Percentiles rank a stretch among this genome's conserved stretches.
phyloP scores from a whole-genome alignment of 2,329 filamentous ascomycete genomes.

The Parastagonospora nodorum region DNA sequence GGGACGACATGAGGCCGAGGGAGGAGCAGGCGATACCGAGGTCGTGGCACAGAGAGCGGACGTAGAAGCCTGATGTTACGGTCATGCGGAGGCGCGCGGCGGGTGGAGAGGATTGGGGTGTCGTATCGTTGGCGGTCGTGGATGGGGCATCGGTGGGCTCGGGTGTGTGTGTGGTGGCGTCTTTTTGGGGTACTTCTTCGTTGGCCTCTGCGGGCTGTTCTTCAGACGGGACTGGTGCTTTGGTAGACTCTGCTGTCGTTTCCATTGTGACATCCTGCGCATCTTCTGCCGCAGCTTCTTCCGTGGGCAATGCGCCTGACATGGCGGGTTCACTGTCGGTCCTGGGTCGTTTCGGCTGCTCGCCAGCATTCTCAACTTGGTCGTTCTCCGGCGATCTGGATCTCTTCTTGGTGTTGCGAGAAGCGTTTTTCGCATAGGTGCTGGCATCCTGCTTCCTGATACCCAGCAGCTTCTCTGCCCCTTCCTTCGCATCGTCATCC shows the following conservation, averaged over 20 bases:
- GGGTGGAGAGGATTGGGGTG: conserved; percentile 51
- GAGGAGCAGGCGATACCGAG: conserved; percentile 82
- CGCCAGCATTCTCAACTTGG: conserved; percentile 16
- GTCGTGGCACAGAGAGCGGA: conserved; percentile 91
- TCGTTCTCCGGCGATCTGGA: conserved; percentile 20
- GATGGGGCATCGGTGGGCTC: neutral
- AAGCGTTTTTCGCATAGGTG: conserved; percentile 11
- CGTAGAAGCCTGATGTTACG: conserved; percentile 95
- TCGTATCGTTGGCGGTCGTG: neutral
- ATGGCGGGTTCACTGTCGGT: conserved; percentile 38
- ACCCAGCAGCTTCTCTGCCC: conserved; percentile 70
- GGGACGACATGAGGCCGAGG: conserved; percentile 82
- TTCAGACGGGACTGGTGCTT: neutral
- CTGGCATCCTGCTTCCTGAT: conserved; percentile 40
- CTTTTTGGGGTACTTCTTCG: neutral
- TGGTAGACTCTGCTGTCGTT: neutral
- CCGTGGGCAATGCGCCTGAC: conserved; percentile 37
- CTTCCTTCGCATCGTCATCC: conserved; percentile 72
- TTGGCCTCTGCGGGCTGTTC: conserved; percentile 1
- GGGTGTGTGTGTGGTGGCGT: neutral
- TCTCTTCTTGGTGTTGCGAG: conserved; percentile 29
- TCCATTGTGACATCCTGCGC: conserved; percentile 2
- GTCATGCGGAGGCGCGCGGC: conserved; percentile 87
- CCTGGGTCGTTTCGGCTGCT: conserved; percentile 29
- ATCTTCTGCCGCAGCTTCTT: conserved; percentile 7